phyloP scores from a whole-genome alignment of 2,329 filamentous ascomycete species.

The Boeremia exigua region DNA sequence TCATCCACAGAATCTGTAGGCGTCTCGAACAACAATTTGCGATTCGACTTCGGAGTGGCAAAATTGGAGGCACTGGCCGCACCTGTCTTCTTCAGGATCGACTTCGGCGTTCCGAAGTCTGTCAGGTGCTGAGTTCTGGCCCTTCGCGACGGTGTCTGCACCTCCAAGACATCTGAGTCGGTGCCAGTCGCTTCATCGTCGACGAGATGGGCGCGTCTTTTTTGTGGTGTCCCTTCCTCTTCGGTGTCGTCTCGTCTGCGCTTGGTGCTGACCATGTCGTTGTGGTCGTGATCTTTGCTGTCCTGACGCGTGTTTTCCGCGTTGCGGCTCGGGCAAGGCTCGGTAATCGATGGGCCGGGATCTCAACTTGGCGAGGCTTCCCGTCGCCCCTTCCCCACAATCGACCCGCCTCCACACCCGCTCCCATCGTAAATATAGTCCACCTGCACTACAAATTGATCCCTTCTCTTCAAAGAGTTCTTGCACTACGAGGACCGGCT shows the following conservation, averaged over 20 bases:
- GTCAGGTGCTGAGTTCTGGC: constrained; percentile 26
- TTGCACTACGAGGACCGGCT: too few species aligned
- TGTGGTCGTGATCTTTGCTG: constrained; percentile 10
- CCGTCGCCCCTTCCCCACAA: constrained; percentile 12
- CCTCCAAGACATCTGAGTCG: constrained; percentile 30
- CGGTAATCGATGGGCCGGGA: constrained; percentile 7
- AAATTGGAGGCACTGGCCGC: constrained; percentile 25
- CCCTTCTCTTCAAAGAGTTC: too few species aligned
- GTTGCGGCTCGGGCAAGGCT: constrained; percentile 15
- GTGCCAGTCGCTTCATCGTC: constrained; percentile 18
- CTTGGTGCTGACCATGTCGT: constrained; percentile 41
- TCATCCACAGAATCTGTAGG: constrained; percentile 47
- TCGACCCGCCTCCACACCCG: constrained; percentile 12
- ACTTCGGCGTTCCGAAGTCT: constrained; percentile 41
- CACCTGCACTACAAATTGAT: not conserved
- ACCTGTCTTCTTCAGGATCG: constrained; percentile 43
- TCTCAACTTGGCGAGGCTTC: constrained; percentile 8
- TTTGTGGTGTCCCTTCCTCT: constrained; percentile 34
- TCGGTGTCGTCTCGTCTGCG: constrained; percentile 35
- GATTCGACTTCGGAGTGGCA: constrained; percentile 52
- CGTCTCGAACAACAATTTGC: constrained; percentile 56
- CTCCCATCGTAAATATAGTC: not conserved
- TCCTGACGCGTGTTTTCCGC: constrained; percentile 32
- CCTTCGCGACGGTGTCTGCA: constrained; percentile 41
- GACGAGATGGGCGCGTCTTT: constrained; percentile 29